Percentiles rank a stretch among this genome's conserved stretches.
phyloP scores from a whole-genome alignment of 1,139 yeast genomes.

The Debaryomyces udenii region DNA sequence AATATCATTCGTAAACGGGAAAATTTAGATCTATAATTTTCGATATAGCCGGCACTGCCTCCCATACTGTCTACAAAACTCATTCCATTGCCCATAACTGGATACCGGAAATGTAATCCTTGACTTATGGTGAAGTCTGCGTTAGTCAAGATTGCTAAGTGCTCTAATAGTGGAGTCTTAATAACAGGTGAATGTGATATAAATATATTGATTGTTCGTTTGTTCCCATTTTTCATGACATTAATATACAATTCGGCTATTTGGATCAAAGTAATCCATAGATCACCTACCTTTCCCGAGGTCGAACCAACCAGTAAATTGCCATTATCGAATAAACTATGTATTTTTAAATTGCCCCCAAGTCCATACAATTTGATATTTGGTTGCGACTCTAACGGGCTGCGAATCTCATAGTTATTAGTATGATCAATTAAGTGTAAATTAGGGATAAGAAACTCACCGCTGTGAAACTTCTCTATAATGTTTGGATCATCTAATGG shows the following conservation, averaged over 20 bases:
- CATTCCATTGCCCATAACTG: constrained; percentile 71
- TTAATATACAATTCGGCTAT: constrained; percentile 55
- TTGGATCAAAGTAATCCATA: constrained; percentile 76
- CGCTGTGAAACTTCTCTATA: constrained; percentile 60
- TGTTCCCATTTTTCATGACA: constrained; percentile 16
- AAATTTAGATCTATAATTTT: constrained; percentile 62
- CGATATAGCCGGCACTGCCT: constrained; percentile 47
- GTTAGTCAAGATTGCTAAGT: constrained; percentile 64
- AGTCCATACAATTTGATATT: constrained; percentile 63
- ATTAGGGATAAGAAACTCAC: constrained; percentile 57
- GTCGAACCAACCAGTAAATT: constrained; percentile 26
- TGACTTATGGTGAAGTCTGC: constrained; percentile 76
- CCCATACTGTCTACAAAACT: constrained; percentile 57
- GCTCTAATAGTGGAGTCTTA: constrained; percentile 68
- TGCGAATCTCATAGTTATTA: constrained; percentile 40
- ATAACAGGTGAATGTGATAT: constrained; percentile 69
- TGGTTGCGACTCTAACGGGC: constrained; percentile 43
- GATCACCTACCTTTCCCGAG: constrained; percentile 69
- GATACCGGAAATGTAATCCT: constrained; percentile 72
- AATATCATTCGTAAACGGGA: constrained; percentile 64
- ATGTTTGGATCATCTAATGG: constrained; percentile 75
- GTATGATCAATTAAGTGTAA: constrained; percentile 64
- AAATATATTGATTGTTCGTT: constrained; percentile 58
- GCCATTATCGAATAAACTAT: constrained; percentile 73
- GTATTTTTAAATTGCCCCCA: constrained; percentile 72